These are phyloP conservation scores for Sclerotinia subarctica DNA, from an alignment of 2,329 filamentous ascomycete species.

Conservation along the genomic window DNA sequence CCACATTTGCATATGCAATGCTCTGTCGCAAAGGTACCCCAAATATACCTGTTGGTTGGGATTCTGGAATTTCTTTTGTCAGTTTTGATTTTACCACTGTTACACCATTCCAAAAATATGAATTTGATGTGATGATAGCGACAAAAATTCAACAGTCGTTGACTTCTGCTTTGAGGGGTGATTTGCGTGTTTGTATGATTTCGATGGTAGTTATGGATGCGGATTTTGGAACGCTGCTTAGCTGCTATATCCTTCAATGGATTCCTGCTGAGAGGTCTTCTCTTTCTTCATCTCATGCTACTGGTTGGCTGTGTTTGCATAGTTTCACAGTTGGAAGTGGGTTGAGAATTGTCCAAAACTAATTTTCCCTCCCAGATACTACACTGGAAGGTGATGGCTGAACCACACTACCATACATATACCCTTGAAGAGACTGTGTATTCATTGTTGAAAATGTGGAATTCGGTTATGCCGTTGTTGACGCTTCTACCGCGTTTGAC, in stretches of 20 bases:
- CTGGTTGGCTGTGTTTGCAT: not conserved
- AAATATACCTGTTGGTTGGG: slow-evolving; percentile 72
- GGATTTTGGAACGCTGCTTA: slow-evolving; percentile 18
- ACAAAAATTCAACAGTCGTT: slow-evolving; percentile 2
- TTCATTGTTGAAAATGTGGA: not conserved
- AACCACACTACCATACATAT: not conserved
- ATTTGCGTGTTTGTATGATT: not conserved
- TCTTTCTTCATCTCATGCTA: slow-evolving; percentile 7
- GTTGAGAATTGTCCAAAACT: not conserved
- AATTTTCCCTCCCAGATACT: not conserved
- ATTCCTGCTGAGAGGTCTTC: slow-evolving; percentile 3
- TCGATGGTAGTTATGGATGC: not conserved
- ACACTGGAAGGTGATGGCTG: slow-evolving; percentile 3
- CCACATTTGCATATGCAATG: slow-evolving; percentile 96
- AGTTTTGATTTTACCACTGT: slow-evolving; percentile 26
- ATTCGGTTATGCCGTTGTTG: not conserved
- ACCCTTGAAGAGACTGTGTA: not conserved
- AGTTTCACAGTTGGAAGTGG: slow-evolving; percentile 2
- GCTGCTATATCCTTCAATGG: slow-evolving; percentile 4
- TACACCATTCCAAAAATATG: not conserved
- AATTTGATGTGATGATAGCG: not conserved
- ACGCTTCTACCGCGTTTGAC: not conserved
- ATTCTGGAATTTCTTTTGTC: slow-evolving; percentile 27
- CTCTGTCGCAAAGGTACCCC: slow-evolving; percentile 89
- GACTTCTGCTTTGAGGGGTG: not conserved